Evolutionary conservation across 1,284 basidiomycete species (phyloP).

Genomic region (Sparassis latifolia): DNA sequence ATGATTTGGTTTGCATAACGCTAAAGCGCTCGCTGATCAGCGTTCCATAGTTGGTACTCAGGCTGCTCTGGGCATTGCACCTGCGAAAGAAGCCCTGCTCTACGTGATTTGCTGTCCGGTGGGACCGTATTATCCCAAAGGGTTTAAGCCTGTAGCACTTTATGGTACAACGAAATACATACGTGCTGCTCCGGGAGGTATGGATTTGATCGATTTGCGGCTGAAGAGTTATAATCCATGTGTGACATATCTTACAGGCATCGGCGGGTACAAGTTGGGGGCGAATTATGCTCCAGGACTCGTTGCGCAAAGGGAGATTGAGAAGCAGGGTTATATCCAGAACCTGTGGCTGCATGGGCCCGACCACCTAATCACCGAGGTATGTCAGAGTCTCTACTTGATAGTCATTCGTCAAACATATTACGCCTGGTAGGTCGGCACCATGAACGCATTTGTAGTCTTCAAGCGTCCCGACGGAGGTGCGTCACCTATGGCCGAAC

Average conservation of each 20-base stretch:
- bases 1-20: not conserved
- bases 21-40: not conserved
- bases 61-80: slow-evolving; percentile 81
- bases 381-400: slow-evolving; percentile 12
- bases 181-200: slow-evolving; percentile 85
- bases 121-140: slow-evolving; percentile 91
- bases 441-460: slow-evolving; percentile 95
- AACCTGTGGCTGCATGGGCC: slow-evolving; percentile 93
- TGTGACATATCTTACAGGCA: slow-evolving; percentile 34
- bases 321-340: slow-evolving; percentile 82
- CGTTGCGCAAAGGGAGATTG: slow-evolving; percentile 83
- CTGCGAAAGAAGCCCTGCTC: slow-evolving; percentile 84
- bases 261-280: slow-evolving; percentile 88
- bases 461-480: slow-evolving; percentile 73
- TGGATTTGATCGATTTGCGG: slow-evolving; percentile 10
- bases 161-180: slow-evolving; percentile 90
- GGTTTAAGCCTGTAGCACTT: slow-evolving; percentile 94
- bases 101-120: slow-evolving; percentile 94
- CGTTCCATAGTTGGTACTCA: slow-evolving; percentile 77
- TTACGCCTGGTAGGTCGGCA: slow-evolving; percentile 61
- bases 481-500: slow-evolving; percentile 24
- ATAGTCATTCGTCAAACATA: not conserved
- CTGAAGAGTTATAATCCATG: no score
- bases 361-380: slow-evolving; percentile 82
- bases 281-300: slow-evolving; percentile 92